Percentiles rank a stretch among this genome's conserved stretches.
Conservation (phyloP, 257 asterid species). For the Ophiorrhiza pumila region DNA sequence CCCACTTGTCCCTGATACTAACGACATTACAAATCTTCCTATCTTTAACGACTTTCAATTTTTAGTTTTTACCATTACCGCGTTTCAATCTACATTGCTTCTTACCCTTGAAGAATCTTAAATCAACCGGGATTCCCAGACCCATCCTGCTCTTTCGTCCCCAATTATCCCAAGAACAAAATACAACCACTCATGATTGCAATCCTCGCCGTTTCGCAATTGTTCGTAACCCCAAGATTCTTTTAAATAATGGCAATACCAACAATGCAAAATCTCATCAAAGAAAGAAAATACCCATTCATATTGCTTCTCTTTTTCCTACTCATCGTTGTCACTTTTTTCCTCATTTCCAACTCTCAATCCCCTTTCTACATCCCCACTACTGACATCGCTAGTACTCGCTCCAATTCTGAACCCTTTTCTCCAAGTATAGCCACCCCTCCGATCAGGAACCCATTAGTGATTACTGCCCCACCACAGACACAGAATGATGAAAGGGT, state of each 20-base stretch:
- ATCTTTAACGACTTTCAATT: too few species aligned
- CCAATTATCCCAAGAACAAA: too few species aligned
- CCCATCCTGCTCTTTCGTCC: too few species aligned
- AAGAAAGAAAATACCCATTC: conserved; percentile 73
- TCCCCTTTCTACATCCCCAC: conserved; percentile 43
- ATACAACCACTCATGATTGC: not conserved
- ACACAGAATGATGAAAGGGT: not conserved
- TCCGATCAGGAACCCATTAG: not conserved
- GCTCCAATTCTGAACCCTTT: conserved; percentile 10
- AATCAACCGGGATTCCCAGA: too few species aligned
- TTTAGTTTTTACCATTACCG: too few species aligned
- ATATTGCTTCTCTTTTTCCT: conserved; percentile 56
- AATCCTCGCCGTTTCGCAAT: not conserved
- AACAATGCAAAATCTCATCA: conserved; percentile 47
- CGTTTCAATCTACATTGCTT: too few species aligned
- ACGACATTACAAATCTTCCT: conserved; percentile 6
- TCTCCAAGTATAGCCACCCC: not conserved
- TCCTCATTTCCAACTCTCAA: conserved; percentile 65
- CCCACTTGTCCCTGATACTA: not conserved
- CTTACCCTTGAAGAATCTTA: too few species aligned
- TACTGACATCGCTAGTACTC: conserved; percentile 31
- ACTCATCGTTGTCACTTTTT: conserved; percentile 50
- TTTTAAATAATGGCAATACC: conserved; percentile 37
- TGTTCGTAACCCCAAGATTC: not conserved
- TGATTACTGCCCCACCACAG: conserved; percentile 7